Base-by-base conservation (phyloP, 352 stramenopile genomes). In the Blastocystis sp. region DNA sequence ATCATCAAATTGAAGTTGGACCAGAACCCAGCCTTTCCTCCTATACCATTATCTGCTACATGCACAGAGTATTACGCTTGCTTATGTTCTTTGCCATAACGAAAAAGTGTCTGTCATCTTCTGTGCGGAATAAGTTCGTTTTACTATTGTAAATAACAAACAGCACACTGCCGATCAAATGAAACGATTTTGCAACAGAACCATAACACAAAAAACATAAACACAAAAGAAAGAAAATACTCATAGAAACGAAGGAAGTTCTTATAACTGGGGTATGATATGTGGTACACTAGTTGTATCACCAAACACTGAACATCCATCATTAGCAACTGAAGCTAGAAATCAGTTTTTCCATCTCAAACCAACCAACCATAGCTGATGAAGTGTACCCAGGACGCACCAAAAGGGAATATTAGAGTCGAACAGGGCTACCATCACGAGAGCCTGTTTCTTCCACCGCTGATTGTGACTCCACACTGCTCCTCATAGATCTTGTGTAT, bases 1-100 rank as follows among this genome's bases (percentile, higher is more conserved):
- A 89, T 76, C 78, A 89, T 89, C 19, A 89, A 57, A 56, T 84
- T 84, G 73, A 84, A 84, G 73, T 84, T 84, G 15, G 73, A 84
- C 51, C 37, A 68, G 59, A 53, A 68, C 40, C 73, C 48, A 9
- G 73, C 33, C 53, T 84, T 84, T 84, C 73, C 73, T 84, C 73
- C 73, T 84, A 53, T 66, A 30, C 7, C 9, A 42, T 66, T 56
- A 84, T 6, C 2, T 22, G 17, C 2, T n/a, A 33, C 22, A 64
- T 7, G 3, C 4, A 68, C 44, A 66, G 13, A n/a, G 9, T n/a
- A 51, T 4, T 84, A 84, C 73, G 73, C 35, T 84, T 30, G 48
- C 68, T 19, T 33, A 37, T 51, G 35, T 64, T 64, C 22, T 64
- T 44, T n/a, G 24, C 3, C 73, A 84, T 84, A 44, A 7, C 17